Evolutionary conservation across 2,329 filamentous ascomycete species (phyloP), one percentile per base, ranked within the genome.

Genomic region (Madurella fahalii): DNA sequence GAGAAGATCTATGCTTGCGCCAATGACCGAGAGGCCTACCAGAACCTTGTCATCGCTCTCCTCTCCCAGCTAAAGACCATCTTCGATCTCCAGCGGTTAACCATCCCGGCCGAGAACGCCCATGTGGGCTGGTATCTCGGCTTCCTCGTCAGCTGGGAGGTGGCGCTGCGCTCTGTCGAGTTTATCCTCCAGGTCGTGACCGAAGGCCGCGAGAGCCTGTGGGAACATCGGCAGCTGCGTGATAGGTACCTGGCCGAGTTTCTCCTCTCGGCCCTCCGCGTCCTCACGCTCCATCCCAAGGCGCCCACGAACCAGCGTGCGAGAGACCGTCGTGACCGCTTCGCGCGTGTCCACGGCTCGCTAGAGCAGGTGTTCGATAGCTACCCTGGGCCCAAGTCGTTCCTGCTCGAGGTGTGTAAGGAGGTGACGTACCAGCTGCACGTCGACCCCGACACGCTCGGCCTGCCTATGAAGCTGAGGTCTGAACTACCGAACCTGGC

Each of bases 61-160:
- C 64, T 74, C 5, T 63, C 66, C 9, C 71, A 74, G 57, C 65
- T 74, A 39, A 72, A 70, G 51, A 62, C 67, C 49, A 69, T 74
- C 47, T 72, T 72, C 62, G 67, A 68, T 52, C 61, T 73, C 43
- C 72, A 74, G 56, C 64, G 72, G n/a, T 60, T 74, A 15, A 70
- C 71, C 1, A 50, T 74, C n/a, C 71, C 71, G 1, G 63, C 69
- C 20, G 68, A 71, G 43, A 67, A 64, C 32, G 51, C 66, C 43
- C 69, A 71, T 40, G 50, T 67, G 2, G 69, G 69, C 40, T 67
- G 66, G 58, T 70, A 72, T 57, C 61, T 74, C 13, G 70, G 71
- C 5, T 69, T 70, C 50, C 61, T 74, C 11, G 68, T 67, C 0
- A 72, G 69, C 57, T 74, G 71, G 72, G 72, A 74, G 54, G 67